Base-by-base conservation (phyloP, 441 rosid genomes). In the Bruguiera hainesii region DNA sequence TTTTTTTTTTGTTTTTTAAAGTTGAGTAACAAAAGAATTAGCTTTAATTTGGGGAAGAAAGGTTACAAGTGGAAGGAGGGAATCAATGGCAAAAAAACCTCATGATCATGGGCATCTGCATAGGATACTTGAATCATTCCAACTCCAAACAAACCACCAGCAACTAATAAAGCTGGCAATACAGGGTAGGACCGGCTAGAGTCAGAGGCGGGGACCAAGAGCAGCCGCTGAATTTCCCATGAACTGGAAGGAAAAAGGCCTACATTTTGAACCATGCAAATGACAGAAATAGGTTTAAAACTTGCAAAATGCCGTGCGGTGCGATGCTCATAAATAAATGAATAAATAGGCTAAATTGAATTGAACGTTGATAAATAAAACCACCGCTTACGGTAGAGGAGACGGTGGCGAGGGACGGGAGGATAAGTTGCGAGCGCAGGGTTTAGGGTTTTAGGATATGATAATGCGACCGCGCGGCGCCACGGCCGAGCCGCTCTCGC, bases 71-170 rank as follows among this genome's bases (percentile, higher is more conserved):
- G n/a, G 53, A n/a, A 7, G 7, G 18, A 23, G 9, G 7, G 4
- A 23, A 19, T 9, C 50, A 60, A 60, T 39, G 28, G 23, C 19
- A 67, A 42, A 64, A 78, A 78, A 93, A 93, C 98, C 97, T 89
- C 80, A 4, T 42, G 48, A 13, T 42, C 48, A 65, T 79, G 79
- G 68, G 80, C 75, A 67, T 93, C 96, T 7, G 97, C 87, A 84
- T 80, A 83, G 35, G 94, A 85, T 26, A 80, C 68, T 66, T 83
- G 79, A 13, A 87, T 28, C 51, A 70, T 63, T 73, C 93, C 96
- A 48, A 65, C 64, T 51, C 95, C 91, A 29, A 89, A 59, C 33
- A 86, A 75, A 78, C 86, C 70, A 71, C 16, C 48, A 13, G 16
- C 15, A 0, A 82, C 84, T 21, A 93, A 75, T 48, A 85, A n/a